Base-by-base conservation (phyloP, 2,329 filamentous ascomycete genomes). In the Orbilia blumenaviensis region DNA sequence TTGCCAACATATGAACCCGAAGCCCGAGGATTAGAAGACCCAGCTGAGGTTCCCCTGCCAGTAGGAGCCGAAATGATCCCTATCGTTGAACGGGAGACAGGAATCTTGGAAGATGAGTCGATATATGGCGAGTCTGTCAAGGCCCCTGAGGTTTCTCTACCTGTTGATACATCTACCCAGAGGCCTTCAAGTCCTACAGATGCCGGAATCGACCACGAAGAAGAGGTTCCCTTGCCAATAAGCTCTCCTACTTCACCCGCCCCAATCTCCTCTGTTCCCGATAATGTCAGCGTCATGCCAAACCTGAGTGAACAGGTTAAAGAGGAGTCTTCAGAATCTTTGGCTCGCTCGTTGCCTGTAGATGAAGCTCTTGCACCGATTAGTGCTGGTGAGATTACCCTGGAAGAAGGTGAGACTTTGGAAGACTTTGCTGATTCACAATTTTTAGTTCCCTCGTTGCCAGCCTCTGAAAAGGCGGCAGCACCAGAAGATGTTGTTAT, bases 221-320 rank as follows among this genome's bases (percentile, higher is more conserved):
- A 54, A 23, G 63, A 64, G n/a, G 23, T 67, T 14, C 72, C 72
- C 16, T 36, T 76, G 36, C 72, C 72, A 36, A 66, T 34, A n/a
- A 68, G 58, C 23, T 58, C 58, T 1, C 64, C 72, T 16, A 21
- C 72, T 23, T 76, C 72, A 1, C 48, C 64, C 12, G 44, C 50
- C 18, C 42, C 72, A 7, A 14, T 36, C 9, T 56, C 50, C 7
- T 32, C 23, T 42, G 10, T 38, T 52, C 41, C 38, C 3, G 64
- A 54, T n/a, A 50, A 54, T 10, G 41, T 41, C 10, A n/a, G 6
- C 4, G 32, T 23, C n/a, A 36, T 54, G 34, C 36, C 38, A 44
- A 32, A 18, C 12, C 3, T 18, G 18, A 29, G 21, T 5, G 38
- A 61, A 16, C 21, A 44, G 27, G 25, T 21, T 3, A 4, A 16